Evolutionary conservation across 805 yeast genomes (phyloP).

Genomic region (Candida tammaniensis): DNA sequence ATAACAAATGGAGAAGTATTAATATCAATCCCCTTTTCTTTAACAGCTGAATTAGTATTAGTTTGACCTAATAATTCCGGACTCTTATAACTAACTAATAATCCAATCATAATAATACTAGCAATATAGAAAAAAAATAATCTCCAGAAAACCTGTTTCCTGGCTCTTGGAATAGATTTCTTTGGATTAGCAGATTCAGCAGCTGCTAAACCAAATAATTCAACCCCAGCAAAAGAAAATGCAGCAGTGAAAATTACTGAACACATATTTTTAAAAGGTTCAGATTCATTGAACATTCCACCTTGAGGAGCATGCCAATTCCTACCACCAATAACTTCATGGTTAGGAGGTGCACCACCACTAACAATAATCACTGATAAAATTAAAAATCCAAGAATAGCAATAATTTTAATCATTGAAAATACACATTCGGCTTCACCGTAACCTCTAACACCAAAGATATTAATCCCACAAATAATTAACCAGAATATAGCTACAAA

Average conservation of each 20-base stretch:
- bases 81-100: conserved; percentile 42
- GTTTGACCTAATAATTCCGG: conserved; percentile 19
- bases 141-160: conserved; percentile 66
- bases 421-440: conserved; percentile 68
- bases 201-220: conserved; percentile 62
- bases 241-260: conserved; percentile 58
- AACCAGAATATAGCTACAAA: conserved; percentile 56
- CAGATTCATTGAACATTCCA: conserved; percentile 45
- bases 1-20: conserved; percentile 38
- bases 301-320: conserved; percentile 54
- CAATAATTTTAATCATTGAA: conserved; percentile 52
- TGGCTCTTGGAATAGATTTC: conserved; percentile 60
- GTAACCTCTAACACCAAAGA: conserved; percentile 63
- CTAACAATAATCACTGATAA: conserved; percentile 52
- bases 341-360: conserved; percentile 59
- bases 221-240: conserved; percentile 66
- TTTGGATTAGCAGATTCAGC: conserved; percentile 64
- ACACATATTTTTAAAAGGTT: conserved; percentile 61
- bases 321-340: conserved; percentile 56
- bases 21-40: conserved; percentile 20
- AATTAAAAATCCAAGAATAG: conserved; percentile 58
- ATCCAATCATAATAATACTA: conserved; percentile 52
- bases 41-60: conserved; percentile 10
- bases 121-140: conserved; percentile 56
- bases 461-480: conserved; percentile 48